Evolutionary conservation across 306 rosid species (phyloP).

Genomic region (Fagus sylvatica): DNA sequence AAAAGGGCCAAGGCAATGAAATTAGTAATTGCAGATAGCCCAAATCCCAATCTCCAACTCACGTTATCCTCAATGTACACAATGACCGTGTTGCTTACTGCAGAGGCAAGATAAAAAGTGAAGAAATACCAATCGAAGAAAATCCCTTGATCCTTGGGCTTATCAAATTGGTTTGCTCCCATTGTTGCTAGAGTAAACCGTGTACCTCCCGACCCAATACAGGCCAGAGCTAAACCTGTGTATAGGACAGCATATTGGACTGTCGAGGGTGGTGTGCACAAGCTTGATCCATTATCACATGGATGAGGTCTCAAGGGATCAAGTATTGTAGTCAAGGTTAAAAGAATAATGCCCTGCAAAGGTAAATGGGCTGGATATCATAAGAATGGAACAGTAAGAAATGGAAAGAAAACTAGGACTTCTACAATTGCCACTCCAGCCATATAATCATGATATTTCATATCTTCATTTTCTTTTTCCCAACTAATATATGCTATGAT

Average conservation of each 20-base stretch:
- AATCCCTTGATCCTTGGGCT: conserved; percentile 12
- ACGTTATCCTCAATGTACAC: conserved; percentile 30
- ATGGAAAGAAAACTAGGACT: too few relatives aligned
- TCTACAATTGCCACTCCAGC: too few relatives aligned
- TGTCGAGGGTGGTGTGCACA: conserved; percentile 18
- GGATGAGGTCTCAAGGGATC: conserved; percentile 23
- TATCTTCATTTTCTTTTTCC: too few relatives aligned
- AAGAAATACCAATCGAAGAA: conserved; percentile 41
- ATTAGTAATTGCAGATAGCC: conserved; percentile 1
- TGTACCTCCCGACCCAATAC: conserved; percentile 23
- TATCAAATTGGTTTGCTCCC: conserved; percentile 33
- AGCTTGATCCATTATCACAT: conserved; percentile 12
- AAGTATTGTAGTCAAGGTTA: conserved; percentile 13
- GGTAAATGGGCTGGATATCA: background rate
- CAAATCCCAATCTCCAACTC: conserved; percentile 23
- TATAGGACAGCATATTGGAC: conserved; percentile 18
- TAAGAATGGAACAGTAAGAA: too few relatives aligned
- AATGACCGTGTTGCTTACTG: conserved; percentile 6
- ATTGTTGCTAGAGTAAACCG: conserved; percentile 28
- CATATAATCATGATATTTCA: too few relatives aligned
- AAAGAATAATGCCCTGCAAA: conserved; percentile 22
- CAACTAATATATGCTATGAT: too few relatives aligned
- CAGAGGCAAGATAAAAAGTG: background rate
- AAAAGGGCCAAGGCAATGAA: conserved; percentile 15
- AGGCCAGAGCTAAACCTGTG: background rate